Percentiles rank a stretch among this genome's conserved stretches.
Conservation (phyloP, 352 stramenopile genomes). For the Globisporangium heterothallicum region DNA sequence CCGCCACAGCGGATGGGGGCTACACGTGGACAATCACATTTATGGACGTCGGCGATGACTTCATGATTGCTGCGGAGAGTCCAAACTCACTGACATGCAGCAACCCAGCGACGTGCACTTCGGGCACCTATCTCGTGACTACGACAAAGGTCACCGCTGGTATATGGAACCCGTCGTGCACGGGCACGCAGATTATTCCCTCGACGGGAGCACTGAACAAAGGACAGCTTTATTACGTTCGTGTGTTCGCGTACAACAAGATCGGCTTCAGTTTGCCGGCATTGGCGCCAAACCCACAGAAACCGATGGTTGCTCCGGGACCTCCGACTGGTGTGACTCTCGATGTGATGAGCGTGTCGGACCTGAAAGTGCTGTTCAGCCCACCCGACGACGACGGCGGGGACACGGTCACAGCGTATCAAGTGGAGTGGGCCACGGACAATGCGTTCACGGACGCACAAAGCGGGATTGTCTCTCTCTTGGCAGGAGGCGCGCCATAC, state of each 20-base stretch:
- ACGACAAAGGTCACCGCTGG: slow-evolving; percentile 65
- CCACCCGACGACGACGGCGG: slow-evolving; percentile 79
- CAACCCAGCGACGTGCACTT: slow-evolving; percentile 15
- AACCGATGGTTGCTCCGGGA: slow-evolving; percentile 76
- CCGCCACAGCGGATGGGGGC: slow-evolving; percentile 29
- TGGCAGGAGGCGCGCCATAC: slow-evolving; percentile 59
- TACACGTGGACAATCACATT: slow-evolving; percentile 91
- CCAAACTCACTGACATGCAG: slow-evolving; percentile 21
- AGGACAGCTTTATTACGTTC: slow-evolving; percentile 91
- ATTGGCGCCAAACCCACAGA: slow-evolving; percentile 44
- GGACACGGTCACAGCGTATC: slow-evolving; percentile 86
- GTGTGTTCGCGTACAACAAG: slow-evolving; percentile 94
- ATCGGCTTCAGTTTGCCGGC: slow-evolving; percentile 86
- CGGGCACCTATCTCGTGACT: slow-evolving; percentile 35
- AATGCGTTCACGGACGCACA: slow-evolving; percentile 57
- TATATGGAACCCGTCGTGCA: slow-evolving; percentile 68
- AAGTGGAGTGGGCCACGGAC: slow-evolving; percentile 89
- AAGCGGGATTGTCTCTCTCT: slow-evolving; percentile 32
- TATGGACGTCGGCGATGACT: slow-evolving; percentile 81
- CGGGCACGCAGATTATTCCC: slow-evolving; percentile 76
- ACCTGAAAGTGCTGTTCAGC: slow-evolving; percentile 88
- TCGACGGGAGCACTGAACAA: slow-evolving; percentile 65
- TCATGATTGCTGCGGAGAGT: slow-evolving; percentile 32
- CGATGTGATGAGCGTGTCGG: slow-evolving; percentile 67
- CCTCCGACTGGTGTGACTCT: slow-evolving; percentile 68